phyloP scores from a whole-genome alignment of 2,329 filamentous ascomycete species.

The Teratosphaeria epicoccoides region DNA sequence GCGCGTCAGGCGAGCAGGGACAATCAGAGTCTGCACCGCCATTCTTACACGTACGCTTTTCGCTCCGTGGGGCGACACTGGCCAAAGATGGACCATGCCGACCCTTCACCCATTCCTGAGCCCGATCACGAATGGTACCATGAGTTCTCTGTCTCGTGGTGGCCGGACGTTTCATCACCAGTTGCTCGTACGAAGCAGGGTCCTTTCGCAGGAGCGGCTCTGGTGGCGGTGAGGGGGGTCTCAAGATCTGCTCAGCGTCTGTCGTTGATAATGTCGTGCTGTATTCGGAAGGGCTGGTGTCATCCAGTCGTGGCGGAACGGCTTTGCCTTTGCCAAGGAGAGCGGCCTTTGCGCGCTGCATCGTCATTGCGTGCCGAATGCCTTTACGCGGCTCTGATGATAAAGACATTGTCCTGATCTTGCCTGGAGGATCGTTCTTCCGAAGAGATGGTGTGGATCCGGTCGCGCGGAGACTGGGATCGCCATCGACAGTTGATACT shows the following conservation, averaged over 20 bases:
- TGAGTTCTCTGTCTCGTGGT: neutral
- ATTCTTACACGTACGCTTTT: neutral
- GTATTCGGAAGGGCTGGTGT: slow-evolving; percentile 19
- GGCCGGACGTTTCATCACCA: neutral
- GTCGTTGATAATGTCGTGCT: slow-evolving; percentile 11
- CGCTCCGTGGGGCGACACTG: neutral
- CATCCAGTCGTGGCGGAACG: slow-evolving; percentile 1
- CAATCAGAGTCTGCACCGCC: neutral
- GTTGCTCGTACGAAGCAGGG: slow-evolving; percentile 7
- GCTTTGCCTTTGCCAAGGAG: slow-evolving; percentile 2
- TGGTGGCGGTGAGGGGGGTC: slow-evolving; percentile 1
- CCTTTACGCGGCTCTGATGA: slow-evolving; percentile 7
- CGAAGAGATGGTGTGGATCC: slow-evolving; percentile 13
- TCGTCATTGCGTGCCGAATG: slow-evolving; percentile 4
- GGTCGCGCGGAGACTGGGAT: slow-evolving; percentile 11
- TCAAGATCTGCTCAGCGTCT: slow-evolving; percentile 2
- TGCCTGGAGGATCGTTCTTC: neutral
- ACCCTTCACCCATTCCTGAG: neutral
- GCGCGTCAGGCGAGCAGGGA: neutral
- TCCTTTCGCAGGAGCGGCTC: slow-evolving; percentile 10
- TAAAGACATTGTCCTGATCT: slow-evolving; percentile 6
- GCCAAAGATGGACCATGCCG: neutral
- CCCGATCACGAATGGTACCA: neutral
- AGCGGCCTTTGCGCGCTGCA: slow-evolving; percentile 3
- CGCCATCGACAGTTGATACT: slow-evolving; percentile 3